A percentile compares a stretch with the other conserved stretches of the same genome.
Conservation (phyloP, 139 green algal species). For the Spirogloea muscicola region DNA sequence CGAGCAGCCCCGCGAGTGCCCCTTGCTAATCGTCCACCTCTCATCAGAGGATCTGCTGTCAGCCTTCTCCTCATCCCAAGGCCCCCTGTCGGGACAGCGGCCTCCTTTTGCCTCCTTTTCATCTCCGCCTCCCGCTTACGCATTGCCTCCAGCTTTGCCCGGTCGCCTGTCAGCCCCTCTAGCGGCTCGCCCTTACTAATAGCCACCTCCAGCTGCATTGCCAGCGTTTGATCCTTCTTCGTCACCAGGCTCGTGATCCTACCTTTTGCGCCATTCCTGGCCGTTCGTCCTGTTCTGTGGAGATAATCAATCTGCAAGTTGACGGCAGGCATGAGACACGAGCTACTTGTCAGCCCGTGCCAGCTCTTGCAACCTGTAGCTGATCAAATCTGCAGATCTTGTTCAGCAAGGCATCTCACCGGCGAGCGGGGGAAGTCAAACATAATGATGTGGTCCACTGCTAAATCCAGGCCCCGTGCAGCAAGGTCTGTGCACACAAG, state of each 20-base stretch:
- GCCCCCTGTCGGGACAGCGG: too few relatives aligned
- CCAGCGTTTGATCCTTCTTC: constrained; percentile 2
- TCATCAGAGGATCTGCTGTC: too few relatives aligned
- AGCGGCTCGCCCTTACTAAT: neutral
- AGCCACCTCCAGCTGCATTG: constrained; percentile 5
- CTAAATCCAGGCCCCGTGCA: constrained; percentile 87
- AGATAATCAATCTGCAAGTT: constrained; percentile 39
- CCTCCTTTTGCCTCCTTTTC: too few relatives aligned
- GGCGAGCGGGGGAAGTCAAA: constrained; percentile 93
- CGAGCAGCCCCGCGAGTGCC: too few relatives aligned
- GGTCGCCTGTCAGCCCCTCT: neutral
- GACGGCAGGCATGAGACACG: neutral
- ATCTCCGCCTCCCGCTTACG: too few relatives aligned
- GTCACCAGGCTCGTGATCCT: constrained; percentile 24
- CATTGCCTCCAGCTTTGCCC: neutral
- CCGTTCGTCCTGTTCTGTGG: constrained; percentile 40
- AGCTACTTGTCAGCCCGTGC: neutral
- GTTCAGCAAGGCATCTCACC: constrained; percentile 21
- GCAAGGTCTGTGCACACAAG: constrained; percentile 93
- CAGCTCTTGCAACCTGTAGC: neutral
- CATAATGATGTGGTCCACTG: constrained; percentile 91
- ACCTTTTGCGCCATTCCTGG: constrained; percentile 43
- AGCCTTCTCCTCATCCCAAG: too few relatives aligned
- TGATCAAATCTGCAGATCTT: constrained; percentile 4
- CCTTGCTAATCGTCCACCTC: too few relatives aligned